Evolutionary conservation across 495 filamentous ascomycete species (phyloP).

Genomic region (Lichenothelia convexa): DNA sequence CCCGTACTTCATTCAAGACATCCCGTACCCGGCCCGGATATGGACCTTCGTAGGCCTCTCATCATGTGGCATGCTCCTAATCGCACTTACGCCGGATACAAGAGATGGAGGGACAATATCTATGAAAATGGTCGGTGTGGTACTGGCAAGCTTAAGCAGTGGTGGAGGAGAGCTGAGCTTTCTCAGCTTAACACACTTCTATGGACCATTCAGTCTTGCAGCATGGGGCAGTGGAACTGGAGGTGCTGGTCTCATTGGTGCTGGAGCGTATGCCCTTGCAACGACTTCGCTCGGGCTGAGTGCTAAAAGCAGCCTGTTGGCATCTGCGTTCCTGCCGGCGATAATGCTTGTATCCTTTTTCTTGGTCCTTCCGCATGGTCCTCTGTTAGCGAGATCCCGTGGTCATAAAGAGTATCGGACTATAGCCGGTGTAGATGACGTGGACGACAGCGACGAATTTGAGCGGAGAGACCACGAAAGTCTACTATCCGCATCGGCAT

Average conservation of each 20-base stretch:
- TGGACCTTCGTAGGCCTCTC: constrained; percentile 54
- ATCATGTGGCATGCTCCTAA: constrained; percentile 65
- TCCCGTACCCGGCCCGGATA: constrained; percentile 64
- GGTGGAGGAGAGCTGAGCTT: constrained; percentile 83
- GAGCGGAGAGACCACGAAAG: constrained; percentile 16
- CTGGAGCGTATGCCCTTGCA: constrained; percentile 67
- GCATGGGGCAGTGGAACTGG: constrained; percentile 90
- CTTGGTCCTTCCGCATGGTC: constrained; percentile 46
- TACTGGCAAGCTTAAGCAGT: constrained; percentile 67
- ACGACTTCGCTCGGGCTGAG: constrained; percentile 61
- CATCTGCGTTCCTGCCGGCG: constrained; percentile 56
- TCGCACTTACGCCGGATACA: constrained; percentile 55
- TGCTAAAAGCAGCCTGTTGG: constrained; percentile 51
- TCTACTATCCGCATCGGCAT: constrained; percentile 20
- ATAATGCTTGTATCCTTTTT: constrained; percentile 83
- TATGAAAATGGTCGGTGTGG: constrained; percentile 62
- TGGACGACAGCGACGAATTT: constrained; percentile 21
- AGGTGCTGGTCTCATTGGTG: constrained; percentile 70
- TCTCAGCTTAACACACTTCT: constrained; percentile 78
- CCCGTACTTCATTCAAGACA: constrained; percentile 78
- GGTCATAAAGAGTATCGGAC: constrained; percentile 24
- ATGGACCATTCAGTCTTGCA: constrained; percentile 75
- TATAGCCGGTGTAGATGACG: constrained; percentile 9
- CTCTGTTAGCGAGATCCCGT: constrained; percentile 31
- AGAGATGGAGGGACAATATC: constrained; percentile 40